phyloP scores from a whole-genome alignment of 2,329 filamentous ascomycete genomes.

The Aspergillus ibericus region DNA sequence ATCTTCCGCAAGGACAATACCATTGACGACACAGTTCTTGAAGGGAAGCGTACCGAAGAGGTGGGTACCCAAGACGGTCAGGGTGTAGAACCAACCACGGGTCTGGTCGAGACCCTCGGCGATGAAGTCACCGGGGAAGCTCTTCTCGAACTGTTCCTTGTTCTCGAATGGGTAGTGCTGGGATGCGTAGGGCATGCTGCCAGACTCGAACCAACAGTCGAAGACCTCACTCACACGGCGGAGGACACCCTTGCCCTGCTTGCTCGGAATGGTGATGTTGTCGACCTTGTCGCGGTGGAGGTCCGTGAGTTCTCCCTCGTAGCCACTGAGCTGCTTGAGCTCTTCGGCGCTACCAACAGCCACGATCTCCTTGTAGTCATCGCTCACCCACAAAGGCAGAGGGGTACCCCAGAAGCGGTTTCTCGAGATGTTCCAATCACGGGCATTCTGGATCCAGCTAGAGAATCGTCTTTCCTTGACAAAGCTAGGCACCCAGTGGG shows the following conservation, averaged over 20 bases:
- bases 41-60: conserved; percentile 83
- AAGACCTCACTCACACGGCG: conserved; percentile 85
- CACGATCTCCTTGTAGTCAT: conserved; percentile 81
- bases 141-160: conserved; percentile 72
- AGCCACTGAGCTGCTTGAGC: conserved; percentile 82
- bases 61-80: conserved; percentile 84
- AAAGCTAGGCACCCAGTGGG: conserved; percentile 86
- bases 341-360: conserved; percentile 84
- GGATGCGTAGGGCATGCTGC: conserved; percentile 91
- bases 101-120: conserved; percentile 93
- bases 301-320: conserved; percentile 76
- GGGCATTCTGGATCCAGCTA: conserved; percentile 87
- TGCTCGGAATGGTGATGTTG: conserved; percentile 88
- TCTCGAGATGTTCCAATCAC: conserved; percentile 92
- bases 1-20: conserved; percentile 88
- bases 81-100: conserved; percentile 93
- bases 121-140: conserved; percentile 91
- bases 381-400: conserved; percentile 86
- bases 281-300: conserved; percentile 93
- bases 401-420: conserved; percentile 97
- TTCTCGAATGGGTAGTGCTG: conserved; percentile 93
- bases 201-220: conserved; percentile 96
- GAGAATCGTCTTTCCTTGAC: conserved; percentile 91
- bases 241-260: conserved; percentile 79
- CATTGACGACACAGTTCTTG: conserved; percentile 95